Evolutionary conservation across 2,329 filamentous ascomycete species (phyloP).

Genomic region (Phialocephala sp.): DNA sequence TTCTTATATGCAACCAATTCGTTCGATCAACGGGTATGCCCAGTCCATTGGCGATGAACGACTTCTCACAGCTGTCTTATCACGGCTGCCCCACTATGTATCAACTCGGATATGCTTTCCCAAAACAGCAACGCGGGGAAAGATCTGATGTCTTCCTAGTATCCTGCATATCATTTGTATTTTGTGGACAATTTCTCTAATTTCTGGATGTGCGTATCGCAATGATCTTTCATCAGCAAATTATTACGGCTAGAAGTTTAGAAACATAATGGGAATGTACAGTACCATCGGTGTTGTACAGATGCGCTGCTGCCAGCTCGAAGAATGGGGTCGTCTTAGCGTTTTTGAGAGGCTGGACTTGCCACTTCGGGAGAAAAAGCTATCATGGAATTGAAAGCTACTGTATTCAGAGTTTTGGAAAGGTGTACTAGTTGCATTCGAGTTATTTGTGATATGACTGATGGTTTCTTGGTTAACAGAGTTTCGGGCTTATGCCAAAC

Average conservation of each 20-base stretch:
- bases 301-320: not conserved
- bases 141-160: not conserved
- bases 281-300: not conserved
- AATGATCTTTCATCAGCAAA: too few species aligned
- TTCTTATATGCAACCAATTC: constrained; percentile 14
- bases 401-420: too few species aligned
- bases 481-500: too few species aligned
- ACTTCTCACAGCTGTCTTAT: constrained; percentile 15
- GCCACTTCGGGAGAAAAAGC: constrained; percentile 1
- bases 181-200: not conserved
- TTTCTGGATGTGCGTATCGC: not conserved
- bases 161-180: not conserved
- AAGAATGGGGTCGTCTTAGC: constrained; percentile 7
- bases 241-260: too few species aligned
- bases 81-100: constrained; percentile 27
- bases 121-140: constrained; percentile 31
- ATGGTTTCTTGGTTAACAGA: too few species aligned
- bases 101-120: constrained; percentile 33
- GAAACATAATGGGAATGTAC: not conserved
- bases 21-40: not conserved
- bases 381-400: not conserved
- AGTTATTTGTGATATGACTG: too few species aligned
- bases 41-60: not conserved
- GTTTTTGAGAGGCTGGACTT: not conserved
- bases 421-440: too few species aligned